A percentile compares a stretch with the other conserved stretches of the same genome.
Evolutionary conservation across 192 early-diverging fungal species (phyloP).

Genomic region (Gaertneriomyces sp.): DNA sequence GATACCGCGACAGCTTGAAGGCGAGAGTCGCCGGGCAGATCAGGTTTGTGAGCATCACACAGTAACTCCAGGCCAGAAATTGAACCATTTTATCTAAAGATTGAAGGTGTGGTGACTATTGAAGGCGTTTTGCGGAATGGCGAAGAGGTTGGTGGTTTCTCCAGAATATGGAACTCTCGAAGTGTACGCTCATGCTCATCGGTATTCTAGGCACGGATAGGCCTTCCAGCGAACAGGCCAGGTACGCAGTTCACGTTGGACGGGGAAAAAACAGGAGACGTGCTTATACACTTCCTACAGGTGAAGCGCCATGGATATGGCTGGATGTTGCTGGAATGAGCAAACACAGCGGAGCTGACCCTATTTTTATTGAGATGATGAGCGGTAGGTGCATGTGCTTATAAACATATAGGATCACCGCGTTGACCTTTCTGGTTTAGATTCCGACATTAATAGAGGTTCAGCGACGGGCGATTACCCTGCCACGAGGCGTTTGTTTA

Average conservation of each 20-base stretch:
- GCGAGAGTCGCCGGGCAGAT: not conserved
- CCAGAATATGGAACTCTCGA: not conserved
- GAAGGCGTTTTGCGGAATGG: slow-evolving; percentile 22
- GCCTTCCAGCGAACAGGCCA: slow-evolving; percentile 21
- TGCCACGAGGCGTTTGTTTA: slow-evolving; percentile 61
- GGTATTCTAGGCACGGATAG: slow-evolving; percentile 14
- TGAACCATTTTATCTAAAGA: not conserved
- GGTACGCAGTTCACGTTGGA: slow-evolving; percentile 57
- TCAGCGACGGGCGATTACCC: slow-evolving; percentile 63
- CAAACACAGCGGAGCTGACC: slow-evolving; percentile 55
- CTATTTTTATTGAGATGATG: slow-evolving; percentile 75
- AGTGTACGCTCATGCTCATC: slow-evolving; percentile 14
- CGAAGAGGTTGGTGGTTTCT: slow-evolving; percentile 7
- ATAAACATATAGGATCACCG: not conserved
- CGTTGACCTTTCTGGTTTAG: not conserved
- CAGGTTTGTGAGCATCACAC: not conserved
- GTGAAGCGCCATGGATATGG: slow-evolving; percentile 79
- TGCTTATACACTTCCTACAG: slow-evolving; percentile 29
- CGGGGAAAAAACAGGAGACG: not conserved
- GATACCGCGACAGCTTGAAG: slow-evolving; percentile 61
- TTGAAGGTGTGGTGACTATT: slow-evolving; percentile 8
- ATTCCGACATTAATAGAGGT: slow-evolving; percentile 38
- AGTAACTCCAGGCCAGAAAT: not conserved
- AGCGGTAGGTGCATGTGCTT: slow-evolving; percentile 36
- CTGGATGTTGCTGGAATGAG: slow-evolving; percentile 77